Evolutionary conservation across 768 basidiomycete species (phyloP), one percentile per base, ranked within the genome.

Genomic region (Lentinula detonsa): DNA sequence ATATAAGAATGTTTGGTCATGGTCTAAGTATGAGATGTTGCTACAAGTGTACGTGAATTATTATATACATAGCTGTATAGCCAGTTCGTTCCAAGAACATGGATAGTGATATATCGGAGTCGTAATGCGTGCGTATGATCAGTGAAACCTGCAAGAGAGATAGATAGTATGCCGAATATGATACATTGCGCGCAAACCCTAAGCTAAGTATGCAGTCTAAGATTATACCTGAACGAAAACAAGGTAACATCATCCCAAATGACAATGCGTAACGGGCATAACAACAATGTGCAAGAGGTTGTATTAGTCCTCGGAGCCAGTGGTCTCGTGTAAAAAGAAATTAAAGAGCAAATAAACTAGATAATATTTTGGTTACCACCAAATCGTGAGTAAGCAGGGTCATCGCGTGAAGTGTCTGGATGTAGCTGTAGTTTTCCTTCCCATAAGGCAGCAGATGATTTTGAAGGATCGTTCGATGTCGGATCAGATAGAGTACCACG

Each of bases 341-440:
- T 55, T 42, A 23, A 48, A 61, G 35, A 48, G 61, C 43, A 54
- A n/a, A 18, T 34, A n/a, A 16, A 42, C 39, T 61, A 65, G 60
- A 65, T 51, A 16, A 49, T 62, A n/a, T 65, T 64, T 35, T 63
- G 60, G 39, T 65, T 60, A 18, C 65, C 65, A 40, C 71, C 71
- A 61, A 72, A 75, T 48, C 70, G 68, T 62, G 70, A 62, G 51
- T 69, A 80, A 10, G 77, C 73, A 13, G 79, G 78, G 66, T 95
- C 92, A 62, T 90, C 84, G 35, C 73, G 76, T 50, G 82, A 77
- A 2, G 93, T 95, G 40, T 91, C 91, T 0, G 94, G 94, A 69
- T 97, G 95, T 5, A 96, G 76, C 70, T 93, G 92, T 15, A 94
- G 78, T 72, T 84, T 90, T 63, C 93, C 93, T 70, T 90, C 85